Evolutionary conservation across 768 basidiomycete genomes (phyloP), one percentile per base, ranked within the genome.

Genomic region (Suillus tomentosus): DNA sequence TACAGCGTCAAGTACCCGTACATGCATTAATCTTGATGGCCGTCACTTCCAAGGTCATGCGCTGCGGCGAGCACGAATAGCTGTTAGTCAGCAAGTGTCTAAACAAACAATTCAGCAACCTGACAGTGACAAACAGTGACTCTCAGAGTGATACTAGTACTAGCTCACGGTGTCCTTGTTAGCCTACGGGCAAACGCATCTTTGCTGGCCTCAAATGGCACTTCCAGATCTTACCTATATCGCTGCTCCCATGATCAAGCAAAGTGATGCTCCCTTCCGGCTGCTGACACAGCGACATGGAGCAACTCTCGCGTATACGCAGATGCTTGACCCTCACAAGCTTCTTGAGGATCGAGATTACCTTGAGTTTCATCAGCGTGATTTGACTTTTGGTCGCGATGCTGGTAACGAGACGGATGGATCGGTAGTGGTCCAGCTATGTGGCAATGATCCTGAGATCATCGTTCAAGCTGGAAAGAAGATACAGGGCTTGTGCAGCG

Each of bases 191-290:
- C 36, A 37, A 37, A 10, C 10, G 8, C 36, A 0, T 37, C 36
- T 24, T 24, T 17, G 19, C 60, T 17, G 15, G 19, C n/a, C 22
- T n/a, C 22, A 5, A 3, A 57, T 57, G 60, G 6, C 34, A 1
- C 19, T 61, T 36, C 68, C 68, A 1, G 69, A 76, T 63, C 67
- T 81, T 63, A 66, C 71, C 27, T 80, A 75, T 63, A 82, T 91
- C 61, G 81, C 87, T 8, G 90, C 90, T 8, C 90, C 90, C 3
- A 92, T 92, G 90, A 84, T 93, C 63, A 87, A 90, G 64, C 91
- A 92, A 71, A 91, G 89, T 34, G 91, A 94, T 68, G 80, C 89
- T 0, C 88, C 91, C 1, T 93, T 92, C 69, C 82, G 91, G 40
- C 67, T 84, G 14, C 81, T 92, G 60, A 83, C 84, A 3, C 81